These are phyloP conservation scores for sunflower (Helianthus annuus) DNA, from an alignment of 129 eudicot genomes.

Conservation along the genomic window HanXRQr2.0-SUNRISE NC_035442.2:150324905-150325404, in stretches of 20 bases:
- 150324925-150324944: too few relatives aligned
- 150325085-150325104: slow-evolving; percentile 54
- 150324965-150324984: too few relatives aligned
- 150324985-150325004: too few relatives aligned
- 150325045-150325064: neutral
- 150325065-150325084: neutral
- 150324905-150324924: too few relatives aligned
- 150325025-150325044: too few relatives aligned
- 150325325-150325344: slow-evolving; percentile 37
- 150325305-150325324: neutral
- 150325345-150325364: slow-evolving; percentile 94
- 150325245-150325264: slow-evolving; percentile 58
- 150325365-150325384: slow-evolving; percentile 86
- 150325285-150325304: neutral
- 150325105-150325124: slow-evolving; percentile 46
- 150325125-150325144: slow-evolving; percentile 62
- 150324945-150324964: too few relatives aligned
- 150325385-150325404: slow-evolving; percentile 86
- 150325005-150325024: too few relatives aligned
- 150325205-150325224: slow-evolving; percentile 55
- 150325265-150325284: slow-evolving; percentile 8
- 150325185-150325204: slow-evolving; percentile 61
- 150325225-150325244: slow-evolving; percentile 84
- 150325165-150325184: slow-evolving; percentile 62
- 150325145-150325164: slow-evolving; percentile 28